Base-by-base conservation (phyloP, 345 rosid species). In the Citrus trifoliata region DNA sequence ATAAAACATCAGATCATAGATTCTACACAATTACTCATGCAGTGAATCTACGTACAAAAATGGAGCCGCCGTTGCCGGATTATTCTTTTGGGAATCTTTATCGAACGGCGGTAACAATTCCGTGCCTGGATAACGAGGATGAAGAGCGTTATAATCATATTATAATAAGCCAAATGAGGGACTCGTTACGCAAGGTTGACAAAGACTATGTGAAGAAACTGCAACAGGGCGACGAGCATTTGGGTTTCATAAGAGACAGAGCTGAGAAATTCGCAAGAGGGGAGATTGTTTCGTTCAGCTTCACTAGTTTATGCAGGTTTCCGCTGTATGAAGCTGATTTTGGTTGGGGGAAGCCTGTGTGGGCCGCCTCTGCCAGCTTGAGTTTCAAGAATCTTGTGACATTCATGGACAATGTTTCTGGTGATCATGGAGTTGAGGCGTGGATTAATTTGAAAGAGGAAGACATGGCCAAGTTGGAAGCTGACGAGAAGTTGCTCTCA, bases 251-350 rank as follows among this genome's bases (percentile, higher is more conserved):
- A 48, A 71, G 18, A 22, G 53, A 68, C 16, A 66, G 24, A 13
- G 46, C 64, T 1, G 79, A 83, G 48, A 68, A 66, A 46, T 77
- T 66, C 19, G 63, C 46, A 73, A 78, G 70, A 42, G 83, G 85
- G n/a, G 80, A 87, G 74, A 51, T 84, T 51, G 67, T 85, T 10
- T 2, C 64, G 2, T 81, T 86, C 22, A 73, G 48, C 63, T 78
- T 84, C 69, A 80, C 87, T 16, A 87, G 89, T 79, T 40, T 82
- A 79, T 87, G 87, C 70, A 74, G 81, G 79, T 82, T 82, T 62
- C 86, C 87, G 0, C 12, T 76, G 7, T 87, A 87, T 59, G 89
- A 80, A 25, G 80, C 85, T 13, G 87, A 86, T 60, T 82, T 86
- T 10, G 84, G 87, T 53, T 86, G 87, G 85, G 89, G 87, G 8